Conservation (phyloP, 805 yeast genomes). For the Sugiyamaella marilandica region DNA sequence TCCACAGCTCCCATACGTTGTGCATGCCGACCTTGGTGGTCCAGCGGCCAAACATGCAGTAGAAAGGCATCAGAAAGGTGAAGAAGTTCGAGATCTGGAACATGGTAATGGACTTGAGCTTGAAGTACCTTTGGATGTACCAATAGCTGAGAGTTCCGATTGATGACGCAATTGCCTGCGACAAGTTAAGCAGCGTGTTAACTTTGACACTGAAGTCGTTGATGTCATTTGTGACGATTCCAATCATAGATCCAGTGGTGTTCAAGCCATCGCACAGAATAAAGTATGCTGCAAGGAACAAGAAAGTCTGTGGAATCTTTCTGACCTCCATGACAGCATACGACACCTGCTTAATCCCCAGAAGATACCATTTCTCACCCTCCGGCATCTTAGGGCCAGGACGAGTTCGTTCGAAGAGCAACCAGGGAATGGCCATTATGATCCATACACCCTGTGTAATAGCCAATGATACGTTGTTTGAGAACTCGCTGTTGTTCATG, state of each 20-base stretch:
- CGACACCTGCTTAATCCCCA: conserved; percentile 16
- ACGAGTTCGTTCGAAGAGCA: conserved; percentile 11
- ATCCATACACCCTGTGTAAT: conserved; percentile 17
- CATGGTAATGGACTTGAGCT: conserved; percentile 16
- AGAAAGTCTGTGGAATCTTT: conserved; percentile 15
- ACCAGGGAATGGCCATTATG: conserved; percentile 17
- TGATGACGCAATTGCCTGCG: conserved; percentile 13
- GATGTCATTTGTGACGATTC: conserved; percentile 16
- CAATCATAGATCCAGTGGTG: conserved; percentile 16
- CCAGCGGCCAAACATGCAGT: conserved; percentile 18
- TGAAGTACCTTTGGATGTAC: conserved; percentile 15
- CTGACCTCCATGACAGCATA: conserved; percentile 12
- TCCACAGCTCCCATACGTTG: conserved; percentile 19
- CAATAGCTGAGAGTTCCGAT: conserved; percentile 15
- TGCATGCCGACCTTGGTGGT: conserved; percentile 16
- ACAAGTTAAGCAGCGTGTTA: conserved; percentile 13
- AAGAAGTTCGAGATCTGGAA: conserved; percentile 16
- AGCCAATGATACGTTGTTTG: conserved; percentile 13
- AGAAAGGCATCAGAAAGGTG: conserved; percentile 16
- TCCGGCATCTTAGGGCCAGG: conserved; percentile 13
- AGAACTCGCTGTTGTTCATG: conserved; percentile 9
- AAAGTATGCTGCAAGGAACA: conserved; percentile 12
- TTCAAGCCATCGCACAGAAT: conserved; percentile 18
- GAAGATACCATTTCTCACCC: conserved; percentile 9
- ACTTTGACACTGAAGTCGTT: conserved; percentile 13